Conservation (phyloP, 331 rosid genomes). For the Malus hybrid region DNA sequence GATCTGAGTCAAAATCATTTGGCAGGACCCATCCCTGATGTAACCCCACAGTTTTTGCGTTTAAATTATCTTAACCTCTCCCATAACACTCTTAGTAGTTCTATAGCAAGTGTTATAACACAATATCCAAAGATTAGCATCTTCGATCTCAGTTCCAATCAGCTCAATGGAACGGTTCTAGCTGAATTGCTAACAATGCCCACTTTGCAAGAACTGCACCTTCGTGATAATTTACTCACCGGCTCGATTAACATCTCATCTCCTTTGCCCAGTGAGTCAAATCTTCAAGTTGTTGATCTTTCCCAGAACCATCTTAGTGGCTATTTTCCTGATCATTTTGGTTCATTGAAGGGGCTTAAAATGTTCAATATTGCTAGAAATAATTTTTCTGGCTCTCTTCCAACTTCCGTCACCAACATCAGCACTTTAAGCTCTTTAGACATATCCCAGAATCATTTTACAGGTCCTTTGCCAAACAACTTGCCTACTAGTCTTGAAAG, state of each 20-base stretch:
- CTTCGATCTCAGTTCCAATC: slow-evolving; percentile 86
- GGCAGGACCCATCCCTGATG: slow-evolving; percentile 71
- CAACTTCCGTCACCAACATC: slow-evolving; percentile 65
- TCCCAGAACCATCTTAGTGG: slow-evolving; percentile 72
- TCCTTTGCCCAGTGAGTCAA: slow-evolving; percentile 41
- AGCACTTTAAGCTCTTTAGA: slow-evolving; percentile 52
- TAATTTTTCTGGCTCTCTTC: slow-evolving; percentile 87
- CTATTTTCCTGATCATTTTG: slow-evolving; percentile 77
- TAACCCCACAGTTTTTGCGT: slow-evolving; percentile 77
- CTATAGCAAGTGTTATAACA: slow-evolving; percentile 55
- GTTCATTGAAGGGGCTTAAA: slow-evolving; percentile 53
- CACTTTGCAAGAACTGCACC: slow-evolving; percentile 77
- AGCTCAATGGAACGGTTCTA: slow-evolving; percentile 53
- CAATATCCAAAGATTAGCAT: slow-evolving; percentile 78
- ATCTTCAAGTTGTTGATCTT: slow-evolving; percentile 75
- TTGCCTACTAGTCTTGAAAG: slow-evolving; percentile 42
- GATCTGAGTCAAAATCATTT: slow-evolving; percentile 83
- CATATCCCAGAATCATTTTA: slow-evolving; percentile 72
- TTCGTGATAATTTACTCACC: slow-evolving; percentile 60
- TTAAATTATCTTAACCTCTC: slow-evolving; percentile 73
- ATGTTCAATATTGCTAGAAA: slow-evolving; percentile 76
- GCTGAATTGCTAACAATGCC: slow-evolving; percentile 54
- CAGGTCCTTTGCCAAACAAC: slow-evolving; percentile 80
- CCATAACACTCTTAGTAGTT: slow-evolving; percentile 55
- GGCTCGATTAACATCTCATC: slow-evolving; percentile 56